A percentile compares a stretch with the other conserved stretches of the same genome.
Conservation (phyloP, 768 basidiomycete species). For the Asterophora parasitica region DNA sequence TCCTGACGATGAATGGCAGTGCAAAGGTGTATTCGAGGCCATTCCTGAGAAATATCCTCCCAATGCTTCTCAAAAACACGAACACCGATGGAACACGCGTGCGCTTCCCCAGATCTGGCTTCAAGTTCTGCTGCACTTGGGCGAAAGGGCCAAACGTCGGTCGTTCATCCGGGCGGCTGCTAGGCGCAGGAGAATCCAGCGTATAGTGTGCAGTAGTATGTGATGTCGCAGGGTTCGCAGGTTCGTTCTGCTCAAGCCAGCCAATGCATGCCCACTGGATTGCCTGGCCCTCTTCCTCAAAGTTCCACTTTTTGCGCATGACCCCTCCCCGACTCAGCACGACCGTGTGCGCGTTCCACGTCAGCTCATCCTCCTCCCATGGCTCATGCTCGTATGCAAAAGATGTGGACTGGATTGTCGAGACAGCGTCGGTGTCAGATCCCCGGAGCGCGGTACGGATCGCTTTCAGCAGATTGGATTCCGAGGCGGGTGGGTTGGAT, state of each 20-base stretch:
- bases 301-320: conserved; percentile 70
- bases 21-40: conserved; percentile 75
- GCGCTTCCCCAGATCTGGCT: conserved; percentile 29
- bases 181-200: conserved; percentile 24
- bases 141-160: conserved; percentile 56
- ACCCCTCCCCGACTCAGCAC: conserved; percentile 64
- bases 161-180: conserved; percentile 21
- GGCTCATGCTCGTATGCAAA: conserved; percentile 35
- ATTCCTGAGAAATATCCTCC: conserved; percentile 64
- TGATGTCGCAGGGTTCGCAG: conserved; percentile 21
- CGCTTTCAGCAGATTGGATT: conserved; percentile 45
- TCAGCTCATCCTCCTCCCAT: conserved; percentile 57
- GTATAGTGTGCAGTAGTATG: conserved; percentile 27
- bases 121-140: conserved; percentile 35
- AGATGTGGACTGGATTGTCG: conserved; percentile 37
- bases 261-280: conserved; percentile 83
- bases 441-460: conserved; percentile 60
- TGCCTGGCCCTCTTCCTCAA: conserved; percentile 62
- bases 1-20: conserved; percentile 74
- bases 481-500: conserved; percentile 17
- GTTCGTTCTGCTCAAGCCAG: conserved; percentile 50
- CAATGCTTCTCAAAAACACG: conserved; percentile 72
- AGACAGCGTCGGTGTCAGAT: conserved; percentile 37
- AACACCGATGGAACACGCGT: conserved; percentile 58
- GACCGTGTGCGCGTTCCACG: conserved; percentile 64